phyloP scores from a whole-genome alignment of 2,329 filamentous ascomycete genomes.

The Alternaria infectoria region DNA sequence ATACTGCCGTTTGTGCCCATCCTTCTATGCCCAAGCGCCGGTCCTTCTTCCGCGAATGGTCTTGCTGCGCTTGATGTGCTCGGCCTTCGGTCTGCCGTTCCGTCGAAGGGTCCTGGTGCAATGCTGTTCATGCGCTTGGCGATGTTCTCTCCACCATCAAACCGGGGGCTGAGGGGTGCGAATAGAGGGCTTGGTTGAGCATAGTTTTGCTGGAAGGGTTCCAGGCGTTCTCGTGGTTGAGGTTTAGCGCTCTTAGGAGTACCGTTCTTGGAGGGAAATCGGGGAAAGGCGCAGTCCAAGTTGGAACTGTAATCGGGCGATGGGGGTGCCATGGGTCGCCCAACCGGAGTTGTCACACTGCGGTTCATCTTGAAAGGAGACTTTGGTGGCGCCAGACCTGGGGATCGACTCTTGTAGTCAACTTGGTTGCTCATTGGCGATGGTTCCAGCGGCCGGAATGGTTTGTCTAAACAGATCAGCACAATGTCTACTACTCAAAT shows the following conservation, averaged over 20 bases:
- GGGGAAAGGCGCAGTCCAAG: constrained; percentile 61
- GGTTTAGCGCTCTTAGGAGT: constrained; percentile 31
- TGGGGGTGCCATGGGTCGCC: constrained; percentile 39
- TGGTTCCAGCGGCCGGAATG: constrained; percentile 36
- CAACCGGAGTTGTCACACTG: constrained; percentile 44
- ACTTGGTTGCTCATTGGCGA: constrained; percentile 39
- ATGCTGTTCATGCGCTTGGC: constrained; percentile 70
- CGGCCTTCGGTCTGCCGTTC: constrained; percentile 42
- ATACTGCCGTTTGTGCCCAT: constrained; percentile 45
- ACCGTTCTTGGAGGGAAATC: constrained; percentile 55
- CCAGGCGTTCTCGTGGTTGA: constrained; percentile 28
- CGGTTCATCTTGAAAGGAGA: constrained; percentile 41
- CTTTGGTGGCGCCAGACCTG: constrained; percentile 29
- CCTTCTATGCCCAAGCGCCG: constrained; percentile 43
- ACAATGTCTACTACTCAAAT: neutral
- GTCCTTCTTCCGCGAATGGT: constrained; percentile 25
- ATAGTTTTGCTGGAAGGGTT: constrained; percentile 39
- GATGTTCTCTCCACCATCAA: constrained; percentile 53
- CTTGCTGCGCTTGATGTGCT: constrained; percentile 45
- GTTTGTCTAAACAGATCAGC: constrained; percentile 43
- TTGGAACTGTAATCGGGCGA: constrained; percentile 43
- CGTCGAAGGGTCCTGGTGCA: constrained; percentile 70
- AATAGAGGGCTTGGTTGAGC: constrained; percentile 47
- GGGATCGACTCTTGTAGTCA: constrained; percentile 31
- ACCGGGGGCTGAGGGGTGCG: constrained; percentile 58